Evolutionary conservation across 768 basidiomycete genomes (phyloP), one percentile per base, ranked within the genome.

Genomic region (Russula lepida): DNA sequence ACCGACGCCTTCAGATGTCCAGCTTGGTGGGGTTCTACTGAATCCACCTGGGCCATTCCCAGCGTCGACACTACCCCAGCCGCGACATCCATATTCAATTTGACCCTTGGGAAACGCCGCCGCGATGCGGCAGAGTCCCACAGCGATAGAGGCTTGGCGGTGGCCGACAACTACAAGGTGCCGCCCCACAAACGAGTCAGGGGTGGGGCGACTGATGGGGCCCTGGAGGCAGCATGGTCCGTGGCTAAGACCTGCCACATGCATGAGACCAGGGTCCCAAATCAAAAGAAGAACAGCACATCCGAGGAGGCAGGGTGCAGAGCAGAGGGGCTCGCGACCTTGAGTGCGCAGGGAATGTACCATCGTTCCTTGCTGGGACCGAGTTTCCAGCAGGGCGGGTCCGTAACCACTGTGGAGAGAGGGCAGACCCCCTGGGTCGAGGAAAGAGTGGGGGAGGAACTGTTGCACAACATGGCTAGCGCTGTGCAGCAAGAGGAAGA

Each of bases 291-390:
- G 12, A 39, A 52, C 3, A 0, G 6, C 25, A 39, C 43, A 58
- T 49, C 37, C 41, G 41, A 52, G 39, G 39, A 17, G 41, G 50
- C 3, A 17, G 50, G 39, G 33, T 30, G 58, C 23, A 50, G 58
- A 52, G 58, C 41, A 41, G 58, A n/a, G 58, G 52, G 21, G 50
- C 58, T 58, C 50, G 41, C 50, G 39, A 17, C 50, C 39, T 21
- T 15, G 13, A 52, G 17, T 6, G 30, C 58, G 41, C 41, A 25
- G 9, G 58, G 32, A 59, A 2, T 59, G 53, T 44, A 54, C 33
- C 44, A 54, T 30, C 52, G 15, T 30, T 6, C 17, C 33, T 21
- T 37, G 19, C 28, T 1, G n/a, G n/a, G n/a, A n/a, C n/a, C n/a
- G n/a, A n/a, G n/a, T n/a, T n/a, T n/a, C n/a, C 1, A 13, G 23